A percentile compares a stretch with the other conserved stretches of the same genome.
Conservation (phyloP, 2,329 filamentous ascomycete genomes). For the Cercospora berteroae region DNA sequence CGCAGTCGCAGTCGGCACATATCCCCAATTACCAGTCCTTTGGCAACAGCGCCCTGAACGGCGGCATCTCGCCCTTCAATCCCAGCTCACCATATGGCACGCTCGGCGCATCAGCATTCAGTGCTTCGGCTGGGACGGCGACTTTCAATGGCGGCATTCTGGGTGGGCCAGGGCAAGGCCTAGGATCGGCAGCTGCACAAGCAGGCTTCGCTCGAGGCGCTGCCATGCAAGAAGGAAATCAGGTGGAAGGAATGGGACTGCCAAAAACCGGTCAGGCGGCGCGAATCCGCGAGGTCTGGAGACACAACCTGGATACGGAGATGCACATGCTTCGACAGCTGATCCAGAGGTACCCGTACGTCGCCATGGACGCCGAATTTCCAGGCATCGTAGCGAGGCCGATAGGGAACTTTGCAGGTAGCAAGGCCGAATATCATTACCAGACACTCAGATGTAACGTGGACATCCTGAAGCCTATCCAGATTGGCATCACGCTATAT, state of each 20-base stretch:
- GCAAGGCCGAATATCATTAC: slow-evolving; percentile 97
- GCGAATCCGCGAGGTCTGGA: slow-evolving; percentile 95
- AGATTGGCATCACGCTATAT: slow-evolving; percentile 92
- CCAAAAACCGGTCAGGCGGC: slow-evolving; percentile 64
- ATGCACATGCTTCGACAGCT: slow-evolving; percentile 80
- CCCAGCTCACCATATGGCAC: slow-evolving; percentile 31
- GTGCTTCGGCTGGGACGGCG: slow-evolving; percentile 29
- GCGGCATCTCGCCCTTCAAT: slow-evolving; percentile 40
- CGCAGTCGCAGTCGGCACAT: slow-evolving; percentile 33
- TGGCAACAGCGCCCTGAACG: slow-evolving; percentile 41
- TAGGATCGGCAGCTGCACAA: slow-evolving; percentile 82
- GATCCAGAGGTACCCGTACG: slow-evolving; percentile 88
- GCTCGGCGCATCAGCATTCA: slow-evolving; percentile 34
- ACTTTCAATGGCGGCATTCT: slow-evolving; percentile 36
- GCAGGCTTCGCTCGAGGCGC: slow-evolving; percentile 81
- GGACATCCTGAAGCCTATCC: slow-evolving; percentile 94
- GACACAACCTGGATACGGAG: slow-evolving; percentile 84
- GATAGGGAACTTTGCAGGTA: slow-evolving; percentile 82
- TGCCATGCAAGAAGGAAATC: slow-evolving; percentile 48
- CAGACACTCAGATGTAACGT: slow-evolving; percentile 97
- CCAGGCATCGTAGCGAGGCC: slow-evolving; percentile 95
- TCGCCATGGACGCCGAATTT: slow-evolving; percentile 99
- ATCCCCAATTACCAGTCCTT: slow-evolving; percentile 39
- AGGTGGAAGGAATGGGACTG: slow-evolving; percentile 30
- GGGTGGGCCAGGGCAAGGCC: slow-evolving; percentile 55